A percentile compares a stretch with the other conserved stretches of the same genome.
Conservation (phyloP, 2,329 filamentous ascomycete genomes). For the Biscogniauxia marginata region DNA sequence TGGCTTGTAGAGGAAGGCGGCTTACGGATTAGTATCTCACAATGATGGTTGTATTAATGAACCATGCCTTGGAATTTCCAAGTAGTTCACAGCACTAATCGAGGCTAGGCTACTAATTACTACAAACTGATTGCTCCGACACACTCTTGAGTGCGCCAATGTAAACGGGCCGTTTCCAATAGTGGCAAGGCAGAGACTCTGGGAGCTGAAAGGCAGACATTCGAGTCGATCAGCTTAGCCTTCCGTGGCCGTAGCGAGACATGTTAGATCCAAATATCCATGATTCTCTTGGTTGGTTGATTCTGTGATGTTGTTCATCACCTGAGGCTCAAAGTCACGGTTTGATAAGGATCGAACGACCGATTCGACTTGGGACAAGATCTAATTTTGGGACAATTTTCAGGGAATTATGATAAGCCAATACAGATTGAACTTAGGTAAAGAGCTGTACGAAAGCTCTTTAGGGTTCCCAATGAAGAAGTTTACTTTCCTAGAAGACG, state of each 20-base stretch:
- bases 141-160: not conserved
- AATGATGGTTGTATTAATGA: not conserved
- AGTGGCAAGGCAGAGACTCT: not conserved
- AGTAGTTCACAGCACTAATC: not conserved
- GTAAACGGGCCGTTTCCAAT: not conserved
- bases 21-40: not conserved
- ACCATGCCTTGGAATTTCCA: not conserved
- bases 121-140: not conserved
- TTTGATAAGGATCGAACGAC: not conserved
- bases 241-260: not conserved
- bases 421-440: no score
- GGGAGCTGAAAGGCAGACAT: not conserved
- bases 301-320: not conserved
- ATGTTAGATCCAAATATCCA: not conserved
- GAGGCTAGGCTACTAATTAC: not conserved
- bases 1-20: not conserved
- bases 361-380: no score
- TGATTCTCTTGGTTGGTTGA: not conserved
- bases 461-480: not conserved
- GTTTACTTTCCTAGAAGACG: not conserved
- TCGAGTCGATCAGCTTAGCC: not conserved
- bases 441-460: not conserved
- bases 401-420: no score
- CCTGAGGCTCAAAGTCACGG: not conserved
- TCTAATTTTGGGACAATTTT: no score